Conservation (phyloP, 1,284 basidiomycete genomes). For the Vanrija humicola region DNA sequence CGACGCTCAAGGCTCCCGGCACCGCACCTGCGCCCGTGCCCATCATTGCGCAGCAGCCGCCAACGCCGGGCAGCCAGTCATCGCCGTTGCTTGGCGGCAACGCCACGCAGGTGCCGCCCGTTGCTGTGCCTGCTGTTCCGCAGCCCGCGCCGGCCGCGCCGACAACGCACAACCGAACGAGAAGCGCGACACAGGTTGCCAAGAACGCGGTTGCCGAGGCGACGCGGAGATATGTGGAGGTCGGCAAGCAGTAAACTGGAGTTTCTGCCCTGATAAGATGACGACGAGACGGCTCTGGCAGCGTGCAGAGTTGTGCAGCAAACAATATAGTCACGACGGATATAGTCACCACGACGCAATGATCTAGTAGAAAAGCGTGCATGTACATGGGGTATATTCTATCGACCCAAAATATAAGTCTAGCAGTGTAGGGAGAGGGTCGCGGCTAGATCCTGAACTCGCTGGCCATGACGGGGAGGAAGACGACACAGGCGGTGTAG, state of each 20-base stretch:
- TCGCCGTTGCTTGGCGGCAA: too few species aligned
- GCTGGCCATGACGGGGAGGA: constrained; percentile 80
- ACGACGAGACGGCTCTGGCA: too few species aligned
- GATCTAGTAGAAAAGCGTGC: neutral
- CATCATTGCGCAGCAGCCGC: constrained; percentile 35
- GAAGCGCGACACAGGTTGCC: constrained; percentile 45
- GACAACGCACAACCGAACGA: constrained; percentile 24
- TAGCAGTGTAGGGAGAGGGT: neutral
- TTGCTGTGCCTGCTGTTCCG: too few species aligned
- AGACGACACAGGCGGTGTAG: constrained; percentile 80
- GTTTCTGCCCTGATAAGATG: too few species aligned
- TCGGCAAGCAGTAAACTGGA: too few species aligned
- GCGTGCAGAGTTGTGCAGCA: too few species aligned
- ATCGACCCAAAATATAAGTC: neutral
- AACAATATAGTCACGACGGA: too few species aligned
- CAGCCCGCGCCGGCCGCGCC: too few species aligned
- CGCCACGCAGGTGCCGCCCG: too few species aligned
- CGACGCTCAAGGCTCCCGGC: neutral
- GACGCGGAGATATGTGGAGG: constrained; percentile 25
- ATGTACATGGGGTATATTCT: constrained; percentile 7
- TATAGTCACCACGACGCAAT: too few species aligned
- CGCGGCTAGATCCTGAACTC: constrained; percentile 56
- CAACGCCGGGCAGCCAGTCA: constrained; percentile 21
- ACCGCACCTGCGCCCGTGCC: constrained; percentile 13
- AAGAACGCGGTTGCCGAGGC: constrained; percentile 47